Conservation (phyloP, 208 protist species). For the Entamoeba moshkovskii region DNA sequence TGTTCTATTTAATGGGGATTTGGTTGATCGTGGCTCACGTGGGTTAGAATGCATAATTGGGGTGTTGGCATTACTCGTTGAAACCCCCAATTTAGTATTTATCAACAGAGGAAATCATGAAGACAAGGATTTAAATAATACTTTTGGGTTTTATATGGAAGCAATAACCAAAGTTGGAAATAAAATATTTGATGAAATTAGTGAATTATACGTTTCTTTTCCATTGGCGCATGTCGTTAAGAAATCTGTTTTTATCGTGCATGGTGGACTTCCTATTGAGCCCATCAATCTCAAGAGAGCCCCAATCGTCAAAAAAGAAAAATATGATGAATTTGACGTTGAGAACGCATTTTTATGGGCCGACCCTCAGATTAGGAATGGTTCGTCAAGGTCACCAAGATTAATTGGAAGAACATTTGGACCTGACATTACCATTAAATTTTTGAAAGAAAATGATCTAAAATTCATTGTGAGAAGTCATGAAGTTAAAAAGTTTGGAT, state of each 20-base stretch:
- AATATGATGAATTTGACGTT: background rate
- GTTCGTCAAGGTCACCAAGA: background rate
- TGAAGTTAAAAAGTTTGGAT: background rate
- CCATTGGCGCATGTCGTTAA: constrained; percentile 53
- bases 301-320: background rate
- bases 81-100: constrained; percentile 11
- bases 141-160: constrained; percentile 75
- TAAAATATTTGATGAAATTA: constrained; percentile 53
- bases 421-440: background rate
- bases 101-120: constrained; percentile 37
- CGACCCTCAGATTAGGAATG: background rate
- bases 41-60: constrained; percentile 20
- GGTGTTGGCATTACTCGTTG: constrained; percentile 20
- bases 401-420: background rate
- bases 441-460: background rate
- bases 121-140: background rate
- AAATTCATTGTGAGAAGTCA: background rate
- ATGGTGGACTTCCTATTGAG: constrained; percentile 59
- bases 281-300: background rate
- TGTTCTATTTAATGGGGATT: constrained; percentile 36
- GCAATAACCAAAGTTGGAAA: constrained; percentile 68
- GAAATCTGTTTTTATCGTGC: constrained; percentile 57
- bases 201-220: constrained; percentile 57
- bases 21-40: constrained; percentile 29
- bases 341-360: background rate